A percentile compares a stretch with the other conserved stretches of the same genome.
Conservation (phyloP, 176 grass and related monocot species). For the Oryza punctata region DNA sequence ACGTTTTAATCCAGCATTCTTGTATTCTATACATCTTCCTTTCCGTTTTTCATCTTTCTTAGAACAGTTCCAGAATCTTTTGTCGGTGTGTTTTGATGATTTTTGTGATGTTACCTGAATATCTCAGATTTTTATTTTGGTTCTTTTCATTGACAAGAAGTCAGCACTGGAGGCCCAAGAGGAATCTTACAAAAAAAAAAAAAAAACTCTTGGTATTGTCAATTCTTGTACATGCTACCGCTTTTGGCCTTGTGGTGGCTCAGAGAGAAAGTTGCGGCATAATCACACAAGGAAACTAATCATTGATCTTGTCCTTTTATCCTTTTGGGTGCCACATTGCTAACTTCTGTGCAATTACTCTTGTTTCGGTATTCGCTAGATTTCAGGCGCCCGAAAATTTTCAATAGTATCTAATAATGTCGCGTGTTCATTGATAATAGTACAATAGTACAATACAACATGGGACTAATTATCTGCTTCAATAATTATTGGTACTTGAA, state of each 20-base stretch:
- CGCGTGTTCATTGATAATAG: neutral
- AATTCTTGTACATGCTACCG: slow-evolving; percentile 26
- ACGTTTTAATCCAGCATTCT: neutral
- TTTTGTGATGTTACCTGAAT: neutral
- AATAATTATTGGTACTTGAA: neutral
- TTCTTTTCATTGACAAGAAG: neutral
- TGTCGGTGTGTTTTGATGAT: neutral
- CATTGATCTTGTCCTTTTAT: slow-evolving; percentile 17
- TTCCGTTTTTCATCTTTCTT: neutral
- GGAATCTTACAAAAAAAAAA: neutral
- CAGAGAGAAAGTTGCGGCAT: neutral
- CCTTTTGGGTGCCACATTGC: neutral
- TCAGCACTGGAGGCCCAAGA: slow-evolving; percentile 32
- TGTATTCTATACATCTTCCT: neutral
- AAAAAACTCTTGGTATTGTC: neutral
- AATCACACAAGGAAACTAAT: slow-evolving; percentile 26
- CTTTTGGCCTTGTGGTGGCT: slow-evolving; percentile 20
- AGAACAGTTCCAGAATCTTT: neutral
- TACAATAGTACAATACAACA: neutral
- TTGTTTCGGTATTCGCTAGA: neutral
- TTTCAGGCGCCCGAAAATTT: neutral
- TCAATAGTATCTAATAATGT: neutral
- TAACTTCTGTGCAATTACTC: neutral
- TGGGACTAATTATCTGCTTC: neutral
- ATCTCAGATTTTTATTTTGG: slow-evolving; percentile 21